Base-by-base conservation (phyloP, 768 basidiomycete genomes). In the Auricularia heimuer region DNA sequence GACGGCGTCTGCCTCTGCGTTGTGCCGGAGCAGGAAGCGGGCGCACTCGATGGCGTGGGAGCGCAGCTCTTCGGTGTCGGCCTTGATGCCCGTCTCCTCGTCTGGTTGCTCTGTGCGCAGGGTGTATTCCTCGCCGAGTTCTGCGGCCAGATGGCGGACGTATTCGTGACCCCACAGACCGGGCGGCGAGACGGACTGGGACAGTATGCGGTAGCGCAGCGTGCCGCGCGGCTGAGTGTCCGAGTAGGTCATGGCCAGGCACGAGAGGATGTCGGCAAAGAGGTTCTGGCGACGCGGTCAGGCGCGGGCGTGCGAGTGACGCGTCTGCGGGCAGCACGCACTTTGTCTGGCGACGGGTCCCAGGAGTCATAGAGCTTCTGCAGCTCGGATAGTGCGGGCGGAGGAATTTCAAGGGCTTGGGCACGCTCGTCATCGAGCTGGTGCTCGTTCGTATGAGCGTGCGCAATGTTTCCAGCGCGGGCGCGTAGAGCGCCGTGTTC, bases 151-250 rank as follows among this genome's bases (percentile, higher is more conserved):
- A 73, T 99, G 96, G 39, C 96, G 88, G 63, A 98, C 92, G 72
- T 99, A 99, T 80, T 99, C 97, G 73, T 99, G 95, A 3, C 97
- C 97, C 97, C 97, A 99, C 37, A 87, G 83, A n/a, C 96, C 95
- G 0, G 97, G 95, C 39, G 87, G 84, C 56, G 85, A 83, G 61
- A 89, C 79, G 18, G 88, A 83, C 8, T 86, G 84, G 6, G 92
- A 89, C 42, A 94, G 81, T 24, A 98, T 83, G 60, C 95, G 90
- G 78, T 97, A 98, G 67, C 87, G 85, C 35, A 99, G 86, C 2
- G 97, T 99, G 65, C 96, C 96, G 61, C 97, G 88, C 47, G 94
- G 93, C 77, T 97, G 88, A 18, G 93, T 95, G 77, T 99, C 97
- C 8, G 95, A 98, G 74, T 98, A 98, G 6, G 97, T 99, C 97